phyloP scores from a whole-genome alignment of 768 basidiomycete genomes.

The Tylopilus intermedius region DNA sequence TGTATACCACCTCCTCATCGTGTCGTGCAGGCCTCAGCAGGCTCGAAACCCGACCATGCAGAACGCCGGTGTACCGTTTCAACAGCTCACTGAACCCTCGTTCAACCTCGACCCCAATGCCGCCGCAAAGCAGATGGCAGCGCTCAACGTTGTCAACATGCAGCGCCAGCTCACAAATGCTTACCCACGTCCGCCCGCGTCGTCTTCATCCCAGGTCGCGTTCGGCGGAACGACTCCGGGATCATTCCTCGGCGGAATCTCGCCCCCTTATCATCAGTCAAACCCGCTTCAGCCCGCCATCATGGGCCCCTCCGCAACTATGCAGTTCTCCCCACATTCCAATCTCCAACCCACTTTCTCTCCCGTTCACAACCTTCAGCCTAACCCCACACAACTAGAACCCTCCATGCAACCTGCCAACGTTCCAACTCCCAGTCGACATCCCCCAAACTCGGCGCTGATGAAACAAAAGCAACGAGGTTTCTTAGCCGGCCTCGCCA shows the following conservation, averaged over 20 bases:
- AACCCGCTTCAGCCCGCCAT: slow-evolving; percentile 36
- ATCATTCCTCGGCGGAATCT: slow-evolving; percentile 60
- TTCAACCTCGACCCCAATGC: slow-evolving; percentile 61
- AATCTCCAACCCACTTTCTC: slow-evolving; percentile 44
- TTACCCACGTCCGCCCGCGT: slow-evolving; percentile 44
- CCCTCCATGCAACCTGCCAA: slow-evolving; percentile 38
- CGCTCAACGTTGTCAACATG: slow-evolving; percentile 56
- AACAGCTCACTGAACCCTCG: slow-evolving; percentile 33
- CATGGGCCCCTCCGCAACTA: slow-evolving; percentile 35
- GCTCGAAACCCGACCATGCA: slow-evolving; percentile 22
- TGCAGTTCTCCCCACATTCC: slow-evolving; percentile 42
- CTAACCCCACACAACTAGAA: slow-evolving; percentile 41
- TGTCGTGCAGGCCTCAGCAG: slow-evolving; percentile 38
- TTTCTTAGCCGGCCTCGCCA: slow-evolving; percentile 60
- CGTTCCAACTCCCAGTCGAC: slow-evolving; percentile 31
- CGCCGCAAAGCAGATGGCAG: slow-evolving; percentile 78
- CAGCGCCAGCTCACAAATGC: slow-evolving; percentile 49
- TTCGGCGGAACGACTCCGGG: slow-evolving; percentile 62
- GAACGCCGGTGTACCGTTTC: slow-evolving; percentile 14
- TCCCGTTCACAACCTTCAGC: slow-evolving; percentile 31
- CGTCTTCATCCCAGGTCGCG: slow-evolving; percentile 30
- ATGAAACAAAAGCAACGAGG: slow-evolving; percentile 52
- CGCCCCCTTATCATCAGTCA: slow-evolving; percentile 29
- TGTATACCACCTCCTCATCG: slow-evolving; percentile 1
- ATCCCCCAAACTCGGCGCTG: slow-evolving; percentile 30